phyloP scores from a whole-genome alignment of 805 yeast genomes.

The Candida loeiensis region DNA sequence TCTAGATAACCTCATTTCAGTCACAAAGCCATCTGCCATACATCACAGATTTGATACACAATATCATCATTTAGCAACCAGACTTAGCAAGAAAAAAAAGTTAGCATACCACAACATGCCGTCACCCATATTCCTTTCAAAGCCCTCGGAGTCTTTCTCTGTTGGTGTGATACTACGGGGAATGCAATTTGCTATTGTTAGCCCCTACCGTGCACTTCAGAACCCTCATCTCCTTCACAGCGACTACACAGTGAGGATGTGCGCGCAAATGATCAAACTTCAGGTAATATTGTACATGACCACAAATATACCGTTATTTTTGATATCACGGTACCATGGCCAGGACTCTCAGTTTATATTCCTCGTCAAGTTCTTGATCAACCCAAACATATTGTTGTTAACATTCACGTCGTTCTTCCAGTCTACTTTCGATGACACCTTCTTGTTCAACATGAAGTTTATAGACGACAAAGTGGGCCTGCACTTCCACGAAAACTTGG shows the following conservation, averaged over 20 bases:
- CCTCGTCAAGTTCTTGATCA: slow-evolving; percentile 8
- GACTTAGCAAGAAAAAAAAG: slow-evolving; percentile 1
- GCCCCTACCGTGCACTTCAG: slow-evolving; percentile 16
- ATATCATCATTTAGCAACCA: background rate
- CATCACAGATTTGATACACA: background rate
- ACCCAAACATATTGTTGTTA: slow-evolving; percentile 18
- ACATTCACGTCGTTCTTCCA: slow-evolving; percentile 17
- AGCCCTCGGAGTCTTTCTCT: slow-evolving; percentile 56
- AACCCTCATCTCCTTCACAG: background rate
- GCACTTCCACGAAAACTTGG: slow-evolving; percentile 10
- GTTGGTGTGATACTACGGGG: slow-evolving; percentile 49
- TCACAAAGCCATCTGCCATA: too few relatives aligned
- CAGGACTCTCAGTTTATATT: slow-evolving; percentile 6
- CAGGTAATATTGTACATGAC: slow-evolving; percentile 6
- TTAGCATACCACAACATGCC: slow-evolving; percentile 39
- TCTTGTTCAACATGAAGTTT: slow-evolving; percentile 17
- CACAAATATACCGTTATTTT: slow-evolving; percentile 9
- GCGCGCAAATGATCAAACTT: slow-evolving; percentile 4
- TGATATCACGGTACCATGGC: slow-evolving; percentile 3
- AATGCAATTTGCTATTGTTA: slow-evolving; percentile 48
- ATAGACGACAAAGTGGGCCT: slow-evolving; percentile 14
- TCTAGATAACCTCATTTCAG: too few relatives aligned
- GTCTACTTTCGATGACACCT: slow-evolving; percentile 15
- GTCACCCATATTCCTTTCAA: slow-evolving; percentile 55
- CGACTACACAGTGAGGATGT: slow-evolving; percentile 1